phyloP scores from a whole-genome alignment of 331 rosid species.

The Spiraea crenata region DNA sequence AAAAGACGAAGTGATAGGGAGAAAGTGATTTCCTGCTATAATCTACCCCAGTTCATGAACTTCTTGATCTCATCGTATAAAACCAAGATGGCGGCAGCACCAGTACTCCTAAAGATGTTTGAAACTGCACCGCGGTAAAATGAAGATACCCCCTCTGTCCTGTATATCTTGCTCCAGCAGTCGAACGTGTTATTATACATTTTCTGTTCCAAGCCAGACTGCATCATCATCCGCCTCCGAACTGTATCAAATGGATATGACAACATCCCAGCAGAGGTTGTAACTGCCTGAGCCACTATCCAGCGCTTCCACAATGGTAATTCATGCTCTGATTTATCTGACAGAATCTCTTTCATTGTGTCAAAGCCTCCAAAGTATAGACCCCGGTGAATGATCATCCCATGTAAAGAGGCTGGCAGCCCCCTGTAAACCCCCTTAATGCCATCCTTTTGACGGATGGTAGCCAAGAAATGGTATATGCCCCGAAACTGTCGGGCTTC shows the following conservation, averaged over 20 bases:
- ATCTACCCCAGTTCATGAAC: slow-evolving; percentile 68
- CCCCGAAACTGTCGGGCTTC: slow-evolving; percentile 78
- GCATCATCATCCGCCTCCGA: slow-evolving; percentile 99
- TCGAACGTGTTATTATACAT: slow-evolving; percentile 65
- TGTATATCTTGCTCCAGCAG: slow-evolving; percentile 83
- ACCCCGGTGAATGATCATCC: slow-evolving; percentile 88
- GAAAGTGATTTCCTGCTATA: slow-evolving; percentile 28
- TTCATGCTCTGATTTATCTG: slow-evolving; percentile 45
- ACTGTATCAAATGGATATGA: slow-evolving; percentile 91
- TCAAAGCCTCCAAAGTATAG: slow-evolving; percentile 96
- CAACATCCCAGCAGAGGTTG: slow-evolving; percentile 82
- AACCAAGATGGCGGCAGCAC: slow-evolving; percentile 91
- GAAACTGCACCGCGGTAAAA: slow-evolving; percentile 88
- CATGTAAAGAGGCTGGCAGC: slow-evolving; percentile 92
- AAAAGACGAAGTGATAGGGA: slow-evolving; percentile 20
- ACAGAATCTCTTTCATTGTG: slow-evolving; percentile 72
- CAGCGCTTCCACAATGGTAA: slow-evolving; percentile 81
- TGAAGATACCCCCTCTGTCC: slow-evolving; percentile 64
- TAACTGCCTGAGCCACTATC: slow-evolving; percentile 89
- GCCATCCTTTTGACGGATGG: slow-evolving; percentile 64
- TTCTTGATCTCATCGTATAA: slow-evolving; percentile 89
- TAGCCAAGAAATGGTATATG: slow-evolving; percentile 73
- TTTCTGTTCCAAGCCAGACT: slow-evolving; percentile 71
- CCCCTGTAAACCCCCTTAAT: slow-evolving; percentile 77
- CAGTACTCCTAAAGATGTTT: slow-evolving; percentile 81